Base-by-base conservation (phyloP, 345 rosid genomes). In the Aethionema arabicum region DNA sequence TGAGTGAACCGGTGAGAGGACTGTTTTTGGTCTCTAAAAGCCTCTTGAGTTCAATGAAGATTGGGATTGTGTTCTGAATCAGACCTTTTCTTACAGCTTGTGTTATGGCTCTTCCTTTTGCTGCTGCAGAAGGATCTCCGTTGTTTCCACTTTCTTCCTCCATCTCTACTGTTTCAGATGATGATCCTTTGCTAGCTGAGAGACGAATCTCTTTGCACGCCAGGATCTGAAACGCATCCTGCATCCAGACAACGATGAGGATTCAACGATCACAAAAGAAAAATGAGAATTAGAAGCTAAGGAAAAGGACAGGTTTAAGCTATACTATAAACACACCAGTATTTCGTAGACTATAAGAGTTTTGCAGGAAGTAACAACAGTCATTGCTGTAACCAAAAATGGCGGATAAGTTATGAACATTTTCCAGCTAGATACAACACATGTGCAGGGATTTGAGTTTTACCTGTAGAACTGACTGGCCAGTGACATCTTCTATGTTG, bases 401-500 rank as follows among this genome's bases (percentile, higher is more conserved):
- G 27, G 27, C 27, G 1, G 1, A 21, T 21, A 21, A 21, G 45
- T n/a, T 8, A 1, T 35, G 8, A 39, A 44, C 12, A n/a, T 21
- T 35, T 40, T 51, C 5, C 41, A 43, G 62, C n/a, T 65, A 55
- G 31, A 65, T 21, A 21, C 27, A 21, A 21, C 27, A 21, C 27
- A 21, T 21, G 27, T 21, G 27, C 27, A 21, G 27, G 27, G 2
- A 21, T 6, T 29, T 46, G 27, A 30, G 43, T 29, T 29, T 44
- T 75, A 89, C 98, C 97, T 87, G 95, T 53, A 92, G 79, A 78
- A 89, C 97, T 35, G 93, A 77, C 57, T 89, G 98, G 53, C 90
- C 90, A 4, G 88, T 78, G 59, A 54, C 50, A 62, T 92, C 95
- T 7, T 83, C 83, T 14, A 89, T 69, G 51, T 66, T 87, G 64